These are phyloP conservation scores for Erodium trifolium DNA, from an alignment of 441 rosid genomes.

Conservation along the genomic window DNA sequence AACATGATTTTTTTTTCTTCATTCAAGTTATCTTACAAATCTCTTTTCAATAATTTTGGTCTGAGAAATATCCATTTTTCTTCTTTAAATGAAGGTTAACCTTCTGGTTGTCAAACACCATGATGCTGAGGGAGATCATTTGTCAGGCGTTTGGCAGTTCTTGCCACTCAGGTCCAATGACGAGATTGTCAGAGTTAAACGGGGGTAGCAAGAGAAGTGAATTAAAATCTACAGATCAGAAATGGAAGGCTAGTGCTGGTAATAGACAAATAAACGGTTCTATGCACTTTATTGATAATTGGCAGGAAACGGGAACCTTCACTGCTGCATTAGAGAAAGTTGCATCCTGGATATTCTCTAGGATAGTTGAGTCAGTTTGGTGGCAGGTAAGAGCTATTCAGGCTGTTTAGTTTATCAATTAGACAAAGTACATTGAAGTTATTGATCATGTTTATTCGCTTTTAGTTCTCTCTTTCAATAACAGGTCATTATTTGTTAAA, in stretches of 20 bases:
- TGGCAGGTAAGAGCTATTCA: slow-evolving; percentile 64
- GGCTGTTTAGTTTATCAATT: not conserved
- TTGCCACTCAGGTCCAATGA: slow-evolving; percentile 33
- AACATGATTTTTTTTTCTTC: not conserved
- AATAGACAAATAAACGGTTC: slow-evolving; percentile 26
- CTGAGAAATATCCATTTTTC: slow-evolving; percentile 6
- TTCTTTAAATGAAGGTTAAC: slow-evolving; percentile 53
- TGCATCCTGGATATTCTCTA: slow-evolving; percentile 91
- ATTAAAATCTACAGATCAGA: slow-evolving; percentile 17
- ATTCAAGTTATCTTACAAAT: slow-evolving; percentile 13
- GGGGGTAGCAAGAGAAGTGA: slow-evolving; percentile 36
- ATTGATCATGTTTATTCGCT: not conserved
- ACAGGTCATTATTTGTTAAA: slow-evolving; percentile 8
- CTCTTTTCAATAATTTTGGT: slow-evolving; percentile 10
- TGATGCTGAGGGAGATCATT: slow-evolving; percentile 57
- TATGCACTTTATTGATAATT: slow-evolving; percentile 30
- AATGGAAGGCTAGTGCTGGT: slow-evolving; percentile 27
- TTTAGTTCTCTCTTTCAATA: not conserved
- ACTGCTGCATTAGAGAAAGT: slow-evolving; percentile 63
- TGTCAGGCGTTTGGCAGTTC: slow-evolving; percentile 35
- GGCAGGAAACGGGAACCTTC: slow-evolving; percentile 55
- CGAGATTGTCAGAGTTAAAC: slow-evolving; percentile 35
- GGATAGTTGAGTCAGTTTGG: slow-evolving; percentile 92
- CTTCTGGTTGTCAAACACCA: slow-evolving; percentile 88
- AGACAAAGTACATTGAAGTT: not conserved